Percentiles rank a stretch among this genome's conserved stretches.
Evolutionary conservation across 768 basidiomycete species (phyloP).

Genomic region (Podaxis mareebaensis): DNA sequence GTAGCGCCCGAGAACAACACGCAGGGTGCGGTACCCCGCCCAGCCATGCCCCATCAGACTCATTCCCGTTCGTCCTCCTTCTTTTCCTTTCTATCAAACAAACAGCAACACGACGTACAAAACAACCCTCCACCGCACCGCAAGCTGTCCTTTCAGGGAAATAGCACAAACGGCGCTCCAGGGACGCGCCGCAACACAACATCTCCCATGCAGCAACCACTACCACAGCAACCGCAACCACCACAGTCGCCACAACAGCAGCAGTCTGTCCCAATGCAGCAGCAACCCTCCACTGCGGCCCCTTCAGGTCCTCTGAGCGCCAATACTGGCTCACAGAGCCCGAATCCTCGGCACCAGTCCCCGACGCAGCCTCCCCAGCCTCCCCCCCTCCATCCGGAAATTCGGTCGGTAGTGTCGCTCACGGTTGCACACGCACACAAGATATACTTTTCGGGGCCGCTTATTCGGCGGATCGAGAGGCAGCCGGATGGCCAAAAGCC

Average conservation of each 20-base stretch:
- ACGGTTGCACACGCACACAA: conserved; percentile 80
- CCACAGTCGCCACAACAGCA: conserved; percentile 11
- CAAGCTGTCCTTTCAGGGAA: conserved; percentile 1
- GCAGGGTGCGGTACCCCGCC: conserved; percentile 21
- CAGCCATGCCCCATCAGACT: conserved; percentile 22
- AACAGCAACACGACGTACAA: conserved; percentile 20
- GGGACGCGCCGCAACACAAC: conserved; percentile 1
- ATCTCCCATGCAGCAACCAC: conserved; percentile 18
- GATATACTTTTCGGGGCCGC: conserved; percentile 84
- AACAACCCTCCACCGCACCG: not conserved
- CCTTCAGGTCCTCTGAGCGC: conserved; percentile 14
- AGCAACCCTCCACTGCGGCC: conserved; percentile 4
- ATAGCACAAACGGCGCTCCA: conserved; percentile 20
- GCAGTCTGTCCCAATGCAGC: not conserved
- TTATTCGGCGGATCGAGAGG: conserved; percentile 76
- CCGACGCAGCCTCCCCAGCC: conserved; percentile 16
- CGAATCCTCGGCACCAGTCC: not conserved
- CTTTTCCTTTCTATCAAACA: conserved; percentile 57
- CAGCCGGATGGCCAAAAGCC: conserved; percentile 73
- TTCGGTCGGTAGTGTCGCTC: conserved; percentile 75
- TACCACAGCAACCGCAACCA: conserved; percentile 20
- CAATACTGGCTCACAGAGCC: conserved; percentile 12
- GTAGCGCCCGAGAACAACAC: conserved; percentile 15
- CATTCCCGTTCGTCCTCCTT: conserved; percentile 65
- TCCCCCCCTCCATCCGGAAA: conserved; percentile 59